A percentile compares a stretch with the other conserved stretches of the same genome.
Evolutionary conservation across 2,329 filamentous ascomycete genomes (phyloP).

Genomic region (Cadophora malorum): DNA sequence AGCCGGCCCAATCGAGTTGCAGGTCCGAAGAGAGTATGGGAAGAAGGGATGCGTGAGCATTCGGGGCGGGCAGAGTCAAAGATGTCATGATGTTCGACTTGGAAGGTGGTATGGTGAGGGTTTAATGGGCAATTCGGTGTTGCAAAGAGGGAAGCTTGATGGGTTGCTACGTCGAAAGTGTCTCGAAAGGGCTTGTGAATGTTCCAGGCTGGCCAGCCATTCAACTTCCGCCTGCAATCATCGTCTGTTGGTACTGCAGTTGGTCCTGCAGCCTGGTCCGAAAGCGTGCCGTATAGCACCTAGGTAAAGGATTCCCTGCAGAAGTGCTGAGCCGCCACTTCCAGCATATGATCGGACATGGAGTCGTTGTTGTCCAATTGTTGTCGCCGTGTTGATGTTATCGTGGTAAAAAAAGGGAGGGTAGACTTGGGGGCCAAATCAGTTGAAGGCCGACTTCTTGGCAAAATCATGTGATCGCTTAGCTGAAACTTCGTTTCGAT

Average conservation of each 20-base stretch:
- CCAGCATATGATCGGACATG: neutral
- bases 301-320: neutral
- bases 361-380: neutral
- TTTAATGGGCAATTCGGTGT: neutral
- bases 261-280: neutral
- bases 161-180: conserved; percentile 8
- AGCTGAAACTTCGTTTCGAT: conserved; percentile 5
- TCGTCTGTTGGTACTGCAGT: neutral
- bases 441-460: neutral
- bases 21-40: neutral
- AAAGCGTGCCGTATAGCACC: neutral
- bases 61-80: neutral
- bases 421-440: neutral
- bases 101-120: neutral
- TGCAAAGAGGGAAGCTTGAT: neutral
- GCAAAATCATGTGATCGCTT: neutral
- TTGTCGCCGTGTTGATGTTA: neutral
- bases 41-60: neutral
- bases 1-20: conserved; percentile 4
- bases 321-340: neutral
- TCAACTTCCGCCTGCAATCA: neutral
- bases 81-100: neutral
- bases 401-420: neutral
- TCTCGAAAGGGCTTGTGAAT: conserved; percentile 5
- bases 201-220: conserved; percentile 11